phyloP scores from a whole-genome alignment of 2,329 filamentous ascomycete genomes.

The Ophiobolus disseminans region DNA sequence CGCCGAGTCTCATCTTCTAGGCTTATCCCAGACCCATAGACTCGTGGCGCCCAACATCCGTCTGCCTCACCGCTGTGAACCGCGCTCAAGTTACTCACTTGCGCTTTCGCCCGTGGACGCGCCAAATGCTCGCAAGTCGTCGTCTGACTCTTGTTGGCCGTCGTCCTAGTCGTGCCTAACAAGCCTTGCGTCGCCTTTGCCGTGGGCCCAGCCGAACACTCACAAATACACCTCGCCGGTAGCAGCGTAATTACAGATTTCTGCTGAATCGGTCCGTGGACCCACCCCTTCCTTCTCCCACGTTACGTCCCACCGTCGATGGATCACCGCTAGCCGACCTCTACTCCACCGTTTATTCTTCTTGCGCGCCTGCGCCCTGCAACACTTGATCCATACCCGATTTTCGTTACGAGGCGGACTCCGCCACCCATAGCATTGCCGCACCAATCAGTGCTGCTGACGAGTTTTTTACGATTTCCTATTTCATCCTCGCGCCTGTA shows the following conservation, averaged over 20 bases:
- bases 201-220: slow-evolving; percentile 27
- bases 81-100: neutral
- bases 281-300: slow-evolving; percentile 33
- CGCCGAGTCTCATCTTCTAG: slow-evolving; percentile 27
- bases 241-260: slow-evolving; percentile 34
- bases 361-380: slow-evolving; percentile 50
- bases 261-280: slow-evolving; percentile 31
- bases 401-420: slow-evolving; percentile 35
- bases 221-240: slow-evolving; percentile 18
- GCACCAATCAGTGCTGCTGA: slow-evolving; percentile 34
- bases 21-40: neutral
- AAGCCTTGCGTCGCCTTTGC: slow-evolving; percentile 24
- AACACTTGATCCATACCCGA: slow-evolving; percentile 47
- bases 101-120: slow-evolving; percentile 21
- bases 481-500: slow-evolving; percentile 35
- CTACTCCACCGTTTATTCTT: slow-evolving; percentile 41
- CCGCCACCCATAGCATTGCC: slow-evolving; percentile 28
- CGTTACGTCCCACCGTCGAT: slow-evolving; percentile 33
- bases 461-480: slow-evolving; percentile 37
- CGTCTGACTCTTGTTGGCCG: slow-evolving; percentile 36
- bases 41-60: slow-evolving; percentile 5
- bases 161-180: slow-evolving; percentile 35
- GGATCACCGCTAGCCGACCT: slow-evolving; percentile 36
- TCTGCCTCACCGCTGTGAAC: slow-evolving; percentile 15
- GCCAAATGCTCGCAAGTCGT: slow-evolving; percentile 39